phyloP scores from a whole-genome alignment of 108 stramenopile species.

The Conticribra guillardii region DNA sequence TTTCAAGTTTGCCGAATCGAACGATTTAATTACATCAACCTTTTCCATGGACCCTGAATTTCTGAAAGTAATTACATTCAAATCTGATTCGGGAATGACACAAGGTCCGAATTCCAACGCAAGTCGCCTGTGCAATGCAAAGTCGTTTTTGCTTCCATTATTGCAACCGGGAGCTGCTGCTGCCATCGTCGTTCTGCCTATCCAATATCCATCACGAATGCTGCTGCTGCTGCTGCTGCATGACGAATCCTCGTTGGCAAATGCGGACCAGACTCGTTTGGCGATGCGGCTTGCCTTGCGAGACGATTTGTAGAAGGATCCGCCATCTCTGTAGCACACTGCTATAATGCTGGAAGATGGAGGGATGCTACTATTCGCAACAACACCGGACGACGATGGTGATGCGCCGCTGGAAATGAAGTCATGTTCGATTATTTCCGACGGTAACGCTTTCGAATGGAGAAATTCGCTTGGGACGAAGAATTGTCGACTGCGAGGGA shows the following conservation, averaged over 20 bases:
- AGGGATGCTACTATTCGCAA: no score
- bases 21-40: not conserved
- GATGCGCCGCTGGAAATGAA: no score
- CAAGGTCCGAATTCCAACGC: constrained; percentile 14
- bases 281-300: constrained; percentile 6
- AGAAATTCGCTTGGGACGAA: no score
- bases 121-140: constrained; percentile 3
- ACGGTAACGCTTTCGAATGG: no score
- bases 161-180: not conserved
- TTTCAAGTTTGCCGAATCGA: not conserved
- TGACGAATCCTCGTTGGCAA: no score
- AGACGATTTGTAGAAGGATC: constrained; percentile 20
- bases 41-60: no score
- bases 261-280: not conserved
- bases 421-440: no score
- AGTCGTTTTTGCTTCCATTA: not conserved
- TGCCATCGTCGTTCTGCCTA: not conserved
- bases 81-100: not conserved
- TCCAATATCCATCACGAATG: not conserved
- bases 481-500: no score
- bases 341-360: no score
- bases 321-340: constrained; percentile 7
- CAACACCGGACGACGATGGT: no score
- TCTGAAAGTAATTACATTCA: no score
- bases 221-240: not conserved